These are phyloP conservation scores for Vaccinium corymbosum DNA, from an alignment of 148 eudicot species.

Conservation along the genomic window DNA sequence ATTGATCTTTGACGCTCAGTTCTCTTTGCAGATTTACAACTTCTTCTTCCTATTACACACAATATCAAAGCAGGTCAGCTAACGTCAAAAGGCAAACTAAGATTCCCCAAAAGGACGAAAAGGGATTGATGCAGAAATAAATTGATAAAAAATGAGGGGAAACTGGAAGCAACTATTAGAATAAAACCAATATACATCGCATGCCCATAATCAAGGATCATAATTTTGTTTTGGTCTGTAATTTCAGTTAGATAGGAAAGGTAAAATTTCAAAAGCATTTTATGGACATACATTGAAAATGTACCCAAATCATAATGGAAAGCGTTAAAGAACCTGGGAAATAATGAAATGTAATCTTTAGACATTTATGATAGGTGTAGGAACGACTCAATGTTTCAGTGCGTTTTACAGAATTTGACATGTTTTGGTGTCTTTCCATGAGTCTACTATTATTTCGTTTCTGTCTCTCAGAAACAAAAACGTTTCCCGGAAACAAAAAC, in stretches of 20 bases:
- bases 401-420: neutral
- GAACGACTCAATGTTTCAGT: neutral
- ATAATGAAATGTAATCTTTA: neutral
- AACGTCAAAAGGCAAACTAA: neutral
- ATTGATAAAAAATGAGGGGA: neutral
- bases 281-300: neutral
- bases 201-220: neutral
- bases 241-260: too few relatives aligned
- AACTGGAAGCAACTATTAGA: neutral
- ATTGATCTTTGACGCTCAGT: slow-evolving; percentile 33
- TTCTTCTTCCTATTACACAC: slow-evolving; percentile 46
- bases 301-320: neutral
- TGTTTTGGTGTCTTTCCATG: neutral
- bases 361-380: neutral
- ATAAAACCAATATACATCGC: neutral
- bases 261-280: neutral
- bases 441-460: neutral
- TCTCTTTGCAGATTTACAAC: slow-evolving; percentile 40
- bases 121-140: neutral
- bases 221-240: too few relatives aligned
- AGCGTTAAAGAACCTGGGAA: neutral
- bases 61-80: slow-evolving; percentile 16
- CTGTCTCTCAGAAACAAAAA: neutral
- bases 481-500: neutral
- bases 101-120: neutral